phyloP scores from a whole-genome alignment of 2,329 filamentous ascomycete species.

The Alternaria ethzedia region DNA sequence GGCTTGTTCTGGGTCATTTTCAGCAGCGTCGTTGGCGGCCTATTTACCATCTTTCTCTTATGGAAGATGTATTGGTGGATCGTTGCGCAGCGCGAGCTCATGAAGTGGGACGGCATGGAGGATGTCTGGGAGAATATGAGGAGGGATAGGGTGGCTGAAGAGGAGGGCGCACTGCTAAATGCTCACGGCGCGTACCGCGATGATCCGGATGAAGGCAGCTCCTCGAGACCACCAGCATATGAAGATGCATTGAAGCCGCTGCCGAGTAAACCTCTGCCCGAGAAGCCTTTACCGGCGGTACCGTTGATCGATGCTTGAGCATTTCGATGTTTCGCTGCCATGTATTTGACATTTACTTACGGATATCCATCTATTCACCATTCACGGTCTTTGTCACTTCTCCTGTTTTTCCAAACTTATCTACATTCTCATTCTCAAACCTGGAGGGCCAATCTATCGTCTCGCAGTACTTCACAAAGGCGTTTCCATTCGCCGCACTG shows the following conservation, averaged over 20 bases:
- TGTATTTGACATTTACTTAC: background rate
- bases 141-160: constrained; percentile 25
- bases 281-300: constrained; percentile 44
- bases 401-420: background rate
- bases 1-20: constrained; percentile 29
- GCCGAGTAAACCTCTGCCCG: constrained; percentile 42
- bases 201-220: constrained; percentile 25
- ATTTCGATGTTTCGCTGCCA: background rate
- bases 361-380: background rate
- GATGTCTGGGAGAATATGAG: constrained; percentile 40
- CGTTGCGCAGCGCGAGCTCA: constrained; percentile 35
- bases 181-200: constrained; percentile 29
- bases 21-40: constrained; percentile 20
- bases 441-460: background rate
- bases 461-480: background rate
- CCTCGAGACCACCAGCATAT: constrained; percentile 7
- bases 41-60: constrained; percentile 24
- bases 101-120: constrained; percentile 44
- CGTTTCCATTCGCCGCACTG: background rate
- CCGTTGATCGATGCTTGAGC: constrained; percentile 42
- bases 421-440: background rate
- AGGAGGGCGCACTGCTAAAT: constrained; percentile 31
- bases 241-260: constrained; percentile 26
- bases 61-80: constrained; percentile 29
- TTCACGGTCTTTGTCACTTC: background rate